These are phyloP conservation scores for Salix caprea DNA, from an alignment of 345 rosid species.

Conservation along the genomic window DNA sequence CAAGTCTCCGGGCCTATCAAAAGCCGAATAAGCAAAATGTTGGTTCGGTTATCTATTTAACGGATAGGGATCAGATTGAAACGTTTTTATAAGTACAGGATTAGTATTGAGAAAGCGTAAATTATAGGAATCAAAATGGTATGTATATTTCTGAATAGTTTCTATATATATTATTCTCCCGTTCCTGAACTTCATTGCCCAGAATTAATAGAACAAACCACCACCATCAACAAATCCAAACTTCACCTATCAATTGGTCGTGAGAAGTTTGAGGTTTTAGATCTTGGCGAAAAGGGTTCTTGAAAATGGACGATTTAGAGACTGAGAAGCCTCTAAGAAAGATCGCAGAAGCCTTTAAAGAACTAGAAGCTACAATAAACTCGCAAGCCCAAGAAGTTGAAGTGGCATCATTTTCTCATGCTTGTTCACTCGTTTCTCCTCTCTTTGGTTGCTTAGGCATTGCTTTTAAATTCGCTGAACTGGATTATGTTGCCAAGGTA, in stretches of 20 bases:
- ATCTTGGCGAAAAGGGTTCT: background rate
- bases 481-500: constrained; percentile 96
- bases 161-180: background rate
- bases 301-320: background rate
- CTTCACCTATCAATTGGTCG: background rate
- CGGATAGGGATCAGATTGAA: too few relatives aligned
- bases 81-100: background rate
- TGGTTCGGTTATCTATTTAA: too few relatives aligned
- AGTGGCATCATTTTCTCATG: constrained; percentile 67
- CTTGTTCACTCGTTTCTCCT: constrained; percentile 89
- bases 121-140: background rate
- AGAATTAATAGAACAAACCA: background rate
- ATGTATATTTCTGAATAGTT: background rate
- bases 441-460: constrained; percentile 87
- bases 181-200: background rate
- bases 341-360: constrained; percentile 12
- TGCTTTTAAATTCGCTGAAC: constrained; percentile 94
- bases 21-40: too few relatives aligned
- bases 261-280: background rate
- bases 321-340: constrained; percentile 8
- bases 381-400: constrained; percentile 35
- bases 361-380: background rate
- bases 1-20: too few relatives aligned
- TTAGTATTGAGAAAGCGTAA: background rate
- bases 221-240: background rate